These are phyloP conservation scores for Bipolaris bicolor DNA, from an alignment of 2,329 filamentous ascomycete species.

Conservation along the genomic window DNA sequence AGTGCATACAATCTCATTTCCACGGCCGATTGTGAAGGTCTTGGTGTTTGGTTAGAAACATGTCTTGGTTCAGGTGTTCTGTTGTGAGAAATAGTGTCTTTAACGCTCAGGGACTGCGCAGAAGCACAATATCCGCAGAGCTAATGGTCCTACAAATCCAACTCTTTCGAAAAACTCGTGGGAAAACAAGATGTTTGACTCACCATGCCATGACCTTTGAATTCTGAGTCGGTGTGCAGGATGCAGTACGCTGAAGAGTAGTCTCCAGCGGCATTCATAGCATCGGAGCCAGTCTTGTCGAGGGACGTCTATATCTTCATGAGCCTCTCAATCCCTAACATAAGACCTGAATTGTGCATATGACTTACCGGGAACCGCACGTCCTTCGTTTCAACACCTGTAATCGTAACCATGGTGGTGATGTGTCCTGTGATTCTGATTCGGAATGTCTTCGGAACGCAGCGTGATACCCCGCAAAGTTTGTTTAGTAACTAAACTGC, in stretches of 20 bases:
- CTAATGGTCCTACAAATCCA: background rate
- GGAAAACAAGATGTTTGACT: conserved; percentile 50
- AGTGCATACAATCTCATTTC: conserved; percentile 89
- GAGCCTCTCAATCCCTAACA: background rate
- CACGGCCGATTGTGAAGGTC: conserved; percentile 84
- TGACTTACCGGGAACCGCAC: conserved; percentile 56
- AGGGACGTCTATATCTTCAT: conserved; percentile 70
- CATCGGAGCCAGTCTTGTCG: conserved; percentile 94
- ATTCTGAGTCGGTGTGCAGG: conserved; percentile 75
- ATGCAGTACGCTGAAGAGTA: conserved; percentile 97
- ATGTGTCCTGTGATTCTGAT: conserved; percentile 4
- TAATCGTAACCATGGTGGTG: conserved; percentile 54
- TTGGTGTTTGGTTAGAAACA: conserved; percentile 17
- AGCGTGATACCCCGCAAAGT: conserved; percentile 11
- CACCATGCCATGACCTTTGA: conserved; percentile 80
- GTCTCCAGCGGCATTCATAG: conserved; percentile 93
- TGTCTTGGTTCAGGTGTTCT: background rate
- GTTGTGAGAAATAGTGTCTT: background rate
- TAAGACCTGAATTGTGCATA: background rate
- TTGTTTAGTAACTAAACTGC: background rate
- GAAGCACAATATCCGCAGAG: background rate
- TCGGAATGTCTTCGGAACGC: conserved; percentile 17
- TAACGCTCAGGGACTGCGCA: background rate
- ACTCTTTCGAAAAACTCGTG: background rate
- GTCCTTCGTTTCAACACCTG: conserved; percentile 54